Evolutionary conservation across 805 yeast genomes (phyloP), one percentile per base, ranked within the genome.

Genomic region (Suhomyces sp.): DNA sequence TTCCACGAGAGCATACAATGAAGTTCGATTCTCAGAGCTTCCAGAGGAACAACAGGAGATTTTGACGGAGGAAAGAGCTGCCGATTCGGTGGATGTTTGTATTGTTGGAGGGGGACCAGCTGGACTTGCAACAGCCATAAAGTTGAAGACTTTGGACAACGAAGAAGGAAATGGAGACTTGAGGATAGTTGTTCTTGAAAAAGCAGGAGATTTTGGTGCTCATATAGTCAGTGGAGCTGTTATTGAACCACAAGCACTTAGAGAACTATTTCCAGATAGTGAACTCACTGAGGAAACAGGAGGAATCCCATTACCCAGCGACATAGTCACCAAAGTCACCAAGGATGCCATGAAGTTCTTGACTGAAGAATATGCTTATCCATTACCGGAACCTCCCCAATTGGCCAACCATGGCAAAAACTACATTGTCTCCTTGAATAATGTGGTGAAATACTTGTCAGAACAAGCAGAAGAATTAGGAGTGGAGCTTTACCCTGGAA

Each of bases 61-160:
- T 9, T 36, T 36, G 30, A 16, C n/a, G 8, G 82, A 77, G 42
- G 86, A 81, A 43, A 70, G 98, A 38, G 95, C 85, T 5, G 76
- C 72, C 10, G 98, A 93, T 53, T 76, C 77, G 20, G 96, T 87
- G 18, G 98, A 93, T 58, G 95, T 93, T 15, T 85, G 95, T 51
- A 88, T 93, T 33, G 95, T 93, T 2, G 98, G 98, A 27, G 98
- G 95, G 22, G 98, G 98, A 0, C 98, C 98, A 5, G 95, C 98
- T 1, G 98, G 98, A 3, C 67, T 93, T 33, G 90, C 96, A 1
- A 83, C 98, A 2, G 98, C 98, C 9, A 93, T 93, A 43, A 74
- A 76, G 47, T 68, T 88, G 39, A 93, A 93, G 58, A 96, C 90
- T 56, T 63, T 91, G 22, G 96, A 90, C 53, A 65, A 72, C 35